Evolutionary conservation across 164 flowering plant species (phyloP).

Genomic region (Magnolia kwangsiensis): DNA sequence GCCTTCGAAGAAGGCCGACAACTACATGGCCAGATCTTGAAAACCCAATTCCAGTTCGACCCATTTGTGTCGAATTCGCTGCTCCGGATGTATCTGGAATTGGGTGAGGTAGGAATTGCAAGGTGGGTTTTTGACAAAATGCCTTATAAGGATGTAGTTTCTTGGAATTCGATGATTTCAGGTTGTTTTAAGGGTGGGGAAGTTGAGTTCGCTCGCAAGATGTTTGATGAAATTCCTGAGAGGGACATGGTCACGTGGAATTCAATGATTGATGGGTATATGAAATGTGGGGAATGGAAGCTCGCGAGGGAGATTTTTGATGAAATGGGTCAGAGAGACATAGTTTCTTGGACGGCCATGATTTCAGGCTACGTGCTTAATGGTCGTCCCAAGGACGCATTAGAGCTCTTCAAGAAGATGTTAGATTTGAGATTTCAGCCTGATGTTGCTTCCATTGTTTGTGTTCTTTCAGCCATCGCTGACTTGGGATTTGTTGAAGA

Average conservation of each 20-base stretch:
- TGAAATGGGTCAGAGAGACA: conserved; percentile 17
- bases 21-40: conserved; percentile 26
- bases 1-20: conserved; percentile 28
- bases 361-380: conserved; percentile 20
- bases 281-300: conserved; percentile 21
- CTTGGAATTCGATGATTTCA: conserved; percentile 27
- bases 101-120: conserved; percentile 20
- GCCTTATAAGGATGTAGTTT: conserved; percentile 21
- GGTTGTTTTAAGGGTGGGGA: conserved; percentile 21
- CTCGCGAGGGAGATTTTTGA: conserved; percentile 19
- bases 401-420: conserved; percentile 29
- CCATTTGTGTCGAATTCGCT: conserved; percentile 24
- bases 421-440: conserved; percentile 15
- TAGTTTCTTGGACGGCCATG: conserved; percentile 36
- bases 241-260: conserved; percentile 28
- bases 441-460: conserved; percentile 24
- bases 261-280: conserved; percentile 26
- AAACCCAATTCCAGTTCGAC: conserved; percentile 15
- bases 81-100: conserved; percentile 21
- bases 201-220: conserved; percentile 15
- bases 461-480: conserved; percentile 22
- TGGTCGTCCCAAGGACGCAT: conserved; percentile 22
- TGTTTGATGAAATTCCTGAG: conserved; percentile 30
- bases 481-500: conserved; percentile 30
- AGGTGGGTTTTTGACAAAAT: conserved; percentile 30